Evolutionary conservation across 257 asterid genomes (phyloP).

Genomic region (Cinchona pubescens): DNA sequence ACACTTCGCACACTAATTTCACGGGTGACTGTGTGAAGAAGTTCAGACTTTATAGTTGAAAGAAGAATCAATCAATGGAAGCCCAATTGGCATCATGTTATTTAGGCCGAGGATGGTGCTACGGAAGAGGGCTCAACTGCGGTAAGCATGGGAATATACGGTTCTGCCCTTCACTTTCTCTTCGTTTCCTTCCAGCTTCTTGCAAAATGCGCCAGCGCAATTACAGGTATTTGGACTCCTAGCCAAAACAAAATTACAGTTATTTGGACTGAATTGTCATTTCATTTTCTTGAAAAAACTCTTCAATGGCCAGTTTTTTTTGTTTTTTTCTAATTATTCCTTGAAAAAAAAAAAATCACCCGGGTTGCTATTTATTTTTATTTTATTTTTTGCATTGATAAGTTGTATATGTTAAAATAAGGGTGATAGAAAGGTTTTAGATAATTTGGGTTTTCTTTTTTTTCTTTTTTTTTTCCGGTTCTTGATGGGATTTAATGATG

Average conservation of each 20-base stretch:
- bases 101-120: slow-evolving; percentile 42
- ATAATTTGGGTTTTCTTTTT: background rate
- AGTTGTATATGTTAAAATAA: background rate
- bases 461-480: background rate
- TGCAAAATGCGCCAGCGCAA: slow-evolving; percentile 72
- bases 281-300: background rate
- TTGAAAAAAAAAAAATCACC: background rate
- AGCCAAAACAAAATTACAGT: too few relatives aligned
- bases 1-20: slow-evolving; percentile 9
- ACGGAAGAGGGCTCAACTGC: slow-evolving; percentile 29
- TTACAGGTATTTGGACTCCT: slow-evolving; percentile 52
- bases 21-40: background rate
- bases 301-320: background rate
- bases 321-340: background rate
- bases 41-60: slow-evolving; percentile 5
- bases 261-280: background rate
- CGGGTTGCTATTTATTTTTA: background rate
- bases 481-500: background rate
- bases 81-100: slow-evolving; percentile 55
- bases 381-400: background rate
- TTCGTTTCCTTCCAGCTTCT: slow-evolving; percentile 46
- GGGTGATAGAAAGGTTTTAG: background rate
- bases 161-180: slow-evolving; percentile 39
- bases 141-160: slow-evolving; percentile 32
- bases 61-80: slow-evolving; percentile 47